These are phyloP conservation scores for Monilinia polystroma DNA, from an alignment of 2,329 filamentous ascomycete species.

Conservation along the genomic window DNA sequence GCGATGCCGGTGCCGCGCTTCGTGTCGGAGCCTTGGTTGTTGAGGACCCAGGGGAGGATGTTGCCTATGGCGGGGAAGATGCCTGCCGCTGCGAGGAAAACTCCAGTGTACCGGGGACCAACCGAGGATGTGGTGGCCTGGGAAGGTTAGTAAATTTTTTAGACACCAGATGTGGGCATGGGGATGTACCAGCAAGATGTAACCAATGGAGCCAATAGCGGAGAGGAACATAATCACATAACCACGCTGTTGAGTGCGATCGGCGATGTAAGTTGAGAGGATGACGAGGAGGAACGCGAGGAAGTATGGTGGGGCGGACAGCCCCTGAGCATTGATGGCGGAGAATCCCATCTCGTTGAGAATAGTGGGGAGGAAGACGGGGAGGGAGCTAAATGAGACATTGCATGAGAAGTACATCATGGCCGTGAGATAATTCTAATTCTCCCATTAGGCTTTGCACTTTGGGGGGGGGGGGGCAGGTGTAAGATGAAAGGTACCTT, in stretches of 20 bases:
- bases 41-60: constrained; percentile 67
- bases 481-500: constrained; percentile 39
- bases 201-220: constrained; percentile 58
- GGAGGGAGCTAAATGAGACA: constrained; percentile 64
- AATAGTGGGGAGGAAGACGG: constrained; percentile 64
- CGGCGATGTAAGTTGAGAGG: constrained; percentile 61
- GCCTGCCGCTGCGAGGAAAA: constrained; percentile 56
- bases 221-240: constrained; percentile 57
- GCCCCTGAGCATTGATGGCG: constrained; percentile 65
- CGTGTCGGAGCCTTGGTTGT: constrained; percentile 69
- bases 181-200: constrained; percentile 56
- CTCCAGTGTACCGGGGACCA: constrained; percentile 48
- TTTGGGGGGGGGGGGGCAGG: neutral
- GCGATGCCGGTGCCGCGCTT: constrained; percentile 65
- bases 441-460: neutral
- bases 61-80: constrained; percentile 69
- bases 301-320: constrained; percentile 71
- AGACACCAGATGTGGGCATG: neutral
- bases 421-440: constrained; percentile 34
- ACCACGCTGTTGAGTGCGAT: constrained; percentile 63
- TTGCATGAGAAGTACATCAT: constrained; percentile 61
- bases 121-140: constrained; percentile 45
- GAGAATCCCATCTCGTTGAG: constrained; percentile 67
- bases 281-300: constrained; percentile 64
- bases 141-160: neutral